These are phyloP conservation scores for Apodospora peruviana DNA, from an alignment of 495 filamentous ascomycete species.

Conservation along the genomic window DNA sequence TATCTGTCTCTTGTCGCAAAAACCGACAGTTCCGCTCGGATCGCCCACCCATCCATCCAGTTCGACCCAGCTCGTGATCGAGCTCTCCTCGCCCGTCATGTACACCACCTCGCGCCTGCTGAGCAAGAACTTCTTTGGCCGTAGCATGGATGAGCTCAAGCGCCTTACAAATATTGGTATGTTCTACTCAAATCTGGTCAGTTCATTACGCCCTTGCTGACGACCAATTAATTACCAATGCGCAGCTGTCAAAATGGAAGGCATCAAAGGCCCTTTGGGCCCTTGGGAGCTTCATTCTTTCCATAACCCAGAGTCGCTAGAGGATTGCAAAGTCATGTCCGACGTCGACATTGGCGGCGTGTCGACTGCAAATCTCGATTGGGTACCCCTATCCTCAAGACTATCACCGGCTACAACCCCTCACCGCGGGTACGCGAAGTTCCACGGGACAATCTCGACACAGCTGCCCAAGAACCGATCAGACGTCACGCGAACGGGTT, in stretches of 20 bases:
- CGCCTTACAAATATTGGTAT: slow-evolving; percentile 40
- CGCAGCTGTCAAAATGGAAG: slow-evolving; percentile 45
- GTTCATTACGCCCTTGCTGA: neutral
- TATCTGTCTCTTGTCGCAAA: too few relatives aligned
- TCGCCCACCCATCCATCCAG: too few relatives aligned
- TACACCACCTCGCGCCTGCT: slow-evolving; percentile 34
- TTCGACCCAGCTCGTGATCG: too few relatives aligned
- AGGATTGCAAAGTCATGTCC: slow-evolving; percentile 74
- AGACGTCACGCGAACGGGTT: slow-evolving; percentile 69
- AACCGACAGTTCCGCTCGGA: too few relatives aligned
- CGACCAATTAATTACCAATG: neutral
- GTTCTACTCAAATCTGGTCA: neutral
- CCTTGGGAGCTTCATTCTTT: slow-evolving; percentile 61
- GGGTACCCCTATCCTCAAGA: slow-evolving; percentile 58
- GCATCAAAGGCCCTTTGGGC: slow-evolving; percentile 46
- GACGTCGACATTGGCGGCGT: slow-evolving; percentile 83
- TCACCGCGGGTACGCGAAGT: slow-evolving; percentile 53
- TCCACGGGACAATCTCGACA: slow-evolving; percentile 83
- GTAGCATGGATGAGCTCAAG: slow-evolving; percentile 43
- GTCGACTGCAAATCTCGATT: slow-evolving; percentile 68
- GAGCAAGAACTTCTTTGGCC: slow-evolving; percentile 37
- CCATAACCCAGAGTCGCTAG: slow-evolving; percentile 54
- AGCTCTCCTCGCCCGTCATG: slow-evolving; percentile 35
- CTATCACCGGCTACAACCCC: slow-evolving; percentile 45
- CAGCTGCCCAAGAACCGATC: slow-evolving; percentile 70